Base-by-base conservation (phyloP, 2,329 filamentous ascomycete species). In the Ramularia collo-cygni region DNA sequence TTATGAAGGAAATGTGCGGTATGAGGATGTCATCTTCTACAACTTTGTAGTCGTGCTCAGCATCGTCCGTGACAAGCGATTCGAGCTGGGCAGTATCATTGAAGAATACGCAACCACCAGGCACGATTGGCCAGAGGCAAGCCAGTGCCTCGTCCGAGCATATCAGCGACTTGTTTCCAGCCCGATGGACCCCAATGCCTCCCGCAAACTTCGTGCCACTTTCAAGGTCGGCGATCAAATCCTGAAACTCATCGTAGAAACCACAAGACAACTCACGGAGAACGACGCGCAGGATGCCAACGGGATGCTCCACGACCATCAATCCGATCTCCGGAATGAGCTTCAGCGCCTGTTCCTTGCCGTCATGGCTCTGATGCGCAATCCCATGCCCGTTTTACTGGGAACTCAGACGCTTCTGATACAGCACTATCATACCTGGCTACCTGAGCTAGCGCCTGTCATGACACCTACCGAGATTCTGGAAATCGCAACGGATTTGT, bases 141-240 rank as follows among this genome's bases (percentile, higher is more conserved):
- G 88, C 1, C 80, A 87, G 4, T 94, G 87, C 58, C 70, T 98
- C 18, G 81, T 95, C 37, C 75, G 86, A 48, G 94, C 89, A 27
- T 94, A 93, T 54, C 83, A 83, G 4, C 76, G 90, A 38, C 74
- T 96, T 3, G 70, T 98, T 7, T 79, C 83, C 37, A 88, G 85
- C 33, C 85, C 87, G 1, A 81, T 84, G 1, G 88, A 96, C 52
- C 76, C 85, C 0, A 83, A 92, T 48, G 85, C 79, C 14, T 86
- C 90, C 12, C 77, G 89, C 29, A 88, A 86, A 54, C 71, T 98
- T 36, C 80, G 90, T 37, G 84, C 90, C 13, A 90, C 92, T 0
- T 88, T 96, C 67, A 98, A 98, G 62, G 90, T 98, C 18, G 88
- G 90, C 28, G 79, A 84, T 28, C 88, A 95, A 54, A 82, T 98